These are phyloP conservation scores for Hericium coralloides DNA, from an alignment of 768 basidiomycete species.

Conservation along the genomic window DNA sequence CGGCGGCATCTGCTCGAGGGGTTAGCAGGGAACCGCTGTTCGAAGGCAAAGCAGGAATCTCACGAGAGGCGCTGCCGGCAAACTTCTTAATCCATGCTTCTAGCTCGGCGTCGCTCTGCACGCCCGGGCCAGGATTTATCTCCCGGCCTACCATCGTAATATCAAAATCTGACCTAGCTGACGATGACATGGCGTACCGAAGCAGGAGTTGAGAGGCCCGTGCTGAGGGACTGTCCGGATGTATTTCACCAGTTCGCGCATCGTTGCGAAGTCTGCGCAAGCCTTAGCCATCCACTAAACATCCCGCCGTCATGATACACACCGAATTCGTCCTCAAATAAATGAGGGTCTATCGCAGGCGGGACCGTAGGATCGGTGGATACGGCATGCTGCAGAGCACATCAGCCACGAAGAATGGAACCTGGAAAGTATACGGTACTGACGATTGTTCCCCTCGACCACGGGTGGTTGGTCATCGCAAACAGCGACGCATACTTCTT, in stretches of 20 bases:
- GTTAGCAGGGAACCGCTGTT: not conserved
- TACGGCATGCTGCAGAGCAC: conserved; percentile 19
- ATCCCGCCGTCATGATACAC: not conserved
- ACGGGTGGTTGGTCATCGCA: conserved; percentile 31
- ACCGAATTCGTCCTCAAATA: conserved; percentile 25
- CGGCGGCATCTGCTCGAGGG: conserved; percentile 21
- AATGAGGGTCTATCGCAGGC: conserved; percentile 24
- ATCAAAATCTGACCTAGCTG: not conserved
- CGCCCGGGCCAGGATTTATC: conserved; percentile 21
- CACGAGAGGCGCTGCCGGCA: not conserved
- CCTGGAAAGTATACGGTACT: conserved; percentile 8
- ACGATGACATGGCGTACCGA: not conserved
- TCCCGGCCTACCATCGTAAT: conserved; percentile 13
- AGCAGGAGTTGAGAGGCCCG: not conserved
- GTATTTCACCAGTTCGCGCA: conserved; percentile 23
- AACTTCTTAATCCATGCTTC: not conserved
- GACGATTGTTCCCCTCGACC: conserved; percentile 42
- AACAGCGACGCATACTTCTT: conserved; percentile 35
- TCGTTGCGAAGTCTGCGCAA: conserved; percentile 19
- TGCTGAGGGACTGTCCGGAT: conserved; percentile 12
- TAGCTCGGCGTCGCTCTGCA: conserved; percentile 21
- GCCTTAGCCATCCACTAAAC: not conserved
- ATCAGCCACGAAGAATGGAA: not conserved
- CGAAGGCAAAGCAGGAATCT: conserved; percentile 4
- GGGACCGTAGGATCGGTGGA: conserved; percentile 21